A percentile compares a stretch with the other conserved stretches of the same genome.
phyloP scores from a whole-genome alignment of 768 basidiomycete species.

The Mycena indigotica region DNA sequence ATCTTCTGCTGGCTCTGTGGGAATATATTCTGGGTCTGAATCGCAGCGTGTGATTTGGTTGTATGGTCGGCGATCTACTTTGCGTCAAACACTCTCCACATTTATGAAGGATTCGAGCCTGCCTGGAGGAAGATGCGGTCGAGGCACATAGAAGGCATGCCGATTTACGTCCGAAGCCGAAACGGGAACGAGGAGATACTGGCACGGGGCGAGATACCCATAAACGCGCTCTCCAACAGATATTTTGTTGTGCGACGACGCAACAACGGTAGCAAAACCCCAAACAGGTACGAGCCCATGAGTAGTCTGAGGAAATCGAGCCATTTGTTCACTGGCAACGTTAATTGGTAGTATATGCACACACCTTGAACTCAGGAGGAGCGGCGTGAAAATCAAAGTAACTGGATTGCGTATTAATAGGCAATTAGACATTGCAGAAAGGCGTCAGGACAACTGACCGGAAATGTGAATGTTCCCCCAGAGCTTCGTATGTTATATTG shows the following conservation, averaged over 20 bases:
- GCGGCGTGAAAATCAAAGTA: slow-evolving; percentile 69
- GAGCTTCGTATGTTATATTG: slow-evolving; percentile 68
- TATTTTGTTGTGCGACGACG: slow-evolving; percentile 52
- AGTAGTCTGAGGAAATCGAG: slow-evolving; percentile 44
- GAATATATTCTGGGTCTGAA: slow-evolving; percentile 54
- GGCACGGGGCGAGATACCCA: slow-evolving; percentile 61
- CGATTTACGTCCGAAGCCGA: slow-evolving; percentile 54
- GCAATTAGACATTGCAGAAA: too few relatives aligned
- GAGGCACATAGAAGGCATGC: slow-evolving; percentile 56
- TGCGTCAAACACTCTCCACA: neutral
- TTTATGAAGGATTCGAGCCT: neutral
- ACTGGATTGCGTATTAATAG: too few relatives aligned
- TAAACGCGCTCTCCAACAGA: slow-evolving; percentile 61
- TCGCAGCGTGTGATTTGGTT: slow-evolving; percentile 67
- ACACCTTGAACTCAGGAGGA: too few relatives aligned
- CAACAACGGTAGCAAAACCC: slow-evolving; percentile 65
- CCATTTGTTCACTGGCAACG: too few relatives aligned
- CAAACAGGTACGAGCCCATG: slow-evolving; percentile 73
- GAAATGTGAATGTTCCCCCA: slow-evolving; percentile 53
- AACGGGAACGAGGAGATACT: slow-evolving; percentile 58
- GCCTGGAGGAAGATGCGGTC: slow-evolving; percentile 67
- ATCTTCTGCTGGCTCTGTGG: slow-evolving; percentile 53
- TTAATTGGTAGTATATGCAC: too few relatives aligned
- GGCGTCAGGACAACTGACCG: slow-evolving; percentile 37
- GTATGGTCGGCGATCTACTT: slow-evolving; percentile 62